Evolutionary conservation across 331 rosid species (phyloP).

Genomic region (Dryas integrifolia): DNA sequence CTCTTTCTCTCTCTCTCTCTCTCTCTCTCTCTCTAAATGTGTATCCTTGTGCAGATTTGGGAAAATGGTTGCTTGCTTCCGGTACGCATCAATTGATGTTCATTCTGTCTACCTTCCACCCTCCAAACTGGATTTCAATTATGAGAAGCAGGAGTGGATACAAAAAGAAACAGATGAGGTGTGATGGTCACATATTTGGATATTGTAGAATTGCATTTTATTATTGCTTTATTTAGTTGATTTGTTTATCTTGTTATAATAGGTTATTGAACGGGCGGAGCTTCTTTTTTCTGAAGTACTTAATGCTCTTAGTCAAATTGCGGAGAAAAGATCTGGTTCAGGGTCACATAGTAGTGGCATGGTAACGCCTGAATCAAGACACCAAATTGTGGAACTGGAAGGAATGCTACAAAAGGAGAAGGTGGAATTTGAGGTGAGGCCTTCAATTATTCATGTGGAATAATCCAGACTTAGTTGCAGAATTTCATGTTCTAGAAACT

Average conservation of each 20-base stretch:
- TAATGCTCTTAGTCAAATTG: conserved; percentile 75
- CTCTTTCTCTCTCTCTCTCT: background rate
- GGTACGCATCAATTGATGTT: conserved; percentile 91
- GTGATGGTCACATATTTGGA: conserved; percentile 26
- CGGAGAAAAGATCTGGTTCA: conserved; percentile 53
- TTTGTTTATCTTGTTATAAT: conserved; percentile 42
- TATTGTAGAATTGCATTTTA: conserved; percentile 8
- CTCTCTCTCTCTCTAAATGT: background rate
- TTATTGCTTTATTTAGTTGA: conserved; percentile 2
- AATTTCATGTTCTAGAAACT: conserved; percentile 12
- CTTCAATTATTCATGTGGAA: conserved; percentile 18
- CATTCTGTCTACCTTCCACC: conserved; percentile 95
- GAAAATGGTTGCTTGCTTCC: conserved; percentile 94
- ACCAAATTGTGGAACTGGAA: conserved; percentile 68
- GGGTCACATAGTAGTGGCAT: conserved; percentile 32
- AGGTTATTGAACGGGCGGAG: conserved; percentile 80
- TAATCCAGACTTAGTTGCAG: conserved; percentile 1
- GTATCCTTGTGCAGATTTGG: conserved; percentile 63
- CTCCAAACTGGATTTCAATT: conserved; percentile 57
- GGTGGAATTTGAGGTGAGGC: conserved; percentile 79
- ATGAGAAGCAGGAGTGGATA: conserved; percentile 81
- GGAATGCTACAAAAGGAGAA: conserved; percentile 80
- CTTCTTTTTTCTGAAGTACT: conserved; percentile 88
- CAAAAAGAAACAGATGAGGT: conserved; percentile 83
- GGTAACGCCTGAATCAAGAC: conserved; percentile 57